phyloP scores from a whole-genome alignment of 202 grass and related monocot genomes.

The Dendrocalamus latiflorus region DNA sequence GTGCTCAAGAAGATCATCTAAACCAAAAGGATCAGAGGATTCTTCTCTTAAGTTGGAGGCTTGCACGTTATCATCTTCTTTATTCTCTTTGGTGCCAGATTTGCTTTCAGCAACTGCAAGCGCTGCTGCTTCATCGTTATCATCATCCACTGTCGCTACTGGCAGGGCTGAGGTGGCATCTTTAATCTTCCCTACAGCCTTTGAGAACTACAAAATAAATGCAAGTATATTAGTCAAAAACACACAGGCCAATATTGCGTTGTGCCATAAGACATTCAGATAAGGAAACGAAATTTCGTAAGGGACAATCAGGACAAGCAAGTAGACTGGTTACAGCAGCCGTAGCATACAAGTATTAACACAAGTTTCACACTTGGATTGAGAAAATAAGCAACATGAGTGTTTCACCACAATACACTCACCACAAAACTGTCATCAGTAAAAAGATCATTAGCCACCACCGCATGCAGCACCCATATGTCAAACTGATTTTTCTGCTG shows the following conservation, averaged over 20 bases:
- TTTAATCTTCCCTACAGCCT: conserved; percentile 82
- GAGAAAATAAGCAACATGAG: background rate
- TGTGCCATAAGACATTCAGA: background rate
- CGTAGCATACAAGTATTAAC: background rate
- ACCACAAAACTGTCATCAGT: conserved; percentile 99
- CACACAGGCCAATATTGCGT: background rate
- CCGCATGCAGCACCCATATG: conserved; percentile 68
- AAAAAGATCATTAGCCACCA: conserved; percentile 90
- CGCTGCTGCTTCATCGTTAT: conserved; percentile 56
- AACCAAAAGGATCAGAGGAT: conserved; percentile 74
- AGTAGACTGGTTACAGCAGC: background rate
- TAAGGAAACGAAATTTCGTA: background rate
- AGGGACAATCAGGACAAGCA: background rate
- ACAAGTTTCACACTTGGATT: background rate
- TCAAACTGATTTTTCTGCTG: conserved; percentile 68
- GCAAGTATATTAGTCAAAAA: background rate
- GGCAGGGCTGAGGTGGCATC: conserved; percentile 64
- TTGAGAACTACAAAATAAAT: conserved; percentile 60
- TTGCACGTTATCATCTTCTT: background rate
- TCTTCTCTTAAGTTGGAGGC: conserved; percentile 21
- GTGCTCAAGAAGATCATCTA: conserved; percentile 59
- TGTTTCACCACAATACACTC: background rate
- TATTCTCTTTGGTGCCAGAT: conserved; percentile 9
- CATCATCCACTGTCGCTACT: conserved; percentile 56
- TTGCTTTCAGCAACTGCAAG: conserved; percentile 46